Percentiles rank a stretch among this genome's conserved stretches.
Conservation (phyloP, 2,329 filamentous ascomycete species). For the Trichoderma sp. region DNA sequence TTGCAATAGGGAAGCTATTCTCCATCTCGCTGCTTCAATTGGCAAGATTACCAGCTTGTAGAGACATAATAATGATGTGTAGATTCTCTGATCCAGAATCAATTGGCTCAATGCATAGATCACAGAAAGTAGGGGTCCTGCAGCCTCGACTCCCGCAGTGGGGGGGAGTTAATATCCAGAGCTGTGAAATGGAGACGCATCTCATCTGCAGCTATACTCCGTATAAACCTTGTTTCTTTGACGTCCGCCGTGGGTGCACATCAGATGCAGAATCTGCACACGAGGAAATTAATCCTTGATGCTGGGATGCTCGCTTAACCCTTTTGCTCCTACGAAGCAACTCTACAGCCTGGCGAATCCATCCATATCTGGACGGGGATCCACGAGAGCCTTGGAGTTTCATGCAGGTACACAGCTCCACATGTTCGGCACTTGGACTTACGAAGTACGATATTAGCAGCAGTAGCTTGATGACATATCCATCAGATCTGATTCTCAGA, state of each 20-base stretch:
- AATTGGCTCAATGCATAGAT: not conserved
- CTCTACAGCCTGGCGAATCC: not conserved
- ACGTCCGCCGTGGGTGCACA: not conserved
- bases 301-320: not conserved
- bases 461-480: not conserved
- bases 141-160: not conserved
- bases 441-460: not conserved
- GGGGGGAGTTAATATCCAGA: not conserved
- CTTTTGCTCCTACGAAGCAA: not conserved
- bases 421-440: not conserved
- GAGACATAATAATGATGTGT: not conserved
- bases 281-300: not conserved
- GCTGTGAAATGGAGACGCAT: not conserved
- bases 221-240: not conserved
- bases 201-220: not conserved
- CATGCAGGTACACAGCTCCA: conserved; percentile 12
- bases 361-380: not conserved
- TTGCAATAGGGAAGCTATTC: not conserved
- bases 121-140: not conserved
- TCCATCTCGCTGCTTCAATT: not conserved
- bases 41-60: not conserved
- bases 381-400: not conserved
- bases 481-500: not conserved
- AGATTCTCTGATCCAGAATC: not conserved
- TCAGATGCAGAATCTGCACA: not conserved